Base-by-base conservation (phyloP, 129 eudicot species). In the Centrapalus pauciflorus region DNA sequence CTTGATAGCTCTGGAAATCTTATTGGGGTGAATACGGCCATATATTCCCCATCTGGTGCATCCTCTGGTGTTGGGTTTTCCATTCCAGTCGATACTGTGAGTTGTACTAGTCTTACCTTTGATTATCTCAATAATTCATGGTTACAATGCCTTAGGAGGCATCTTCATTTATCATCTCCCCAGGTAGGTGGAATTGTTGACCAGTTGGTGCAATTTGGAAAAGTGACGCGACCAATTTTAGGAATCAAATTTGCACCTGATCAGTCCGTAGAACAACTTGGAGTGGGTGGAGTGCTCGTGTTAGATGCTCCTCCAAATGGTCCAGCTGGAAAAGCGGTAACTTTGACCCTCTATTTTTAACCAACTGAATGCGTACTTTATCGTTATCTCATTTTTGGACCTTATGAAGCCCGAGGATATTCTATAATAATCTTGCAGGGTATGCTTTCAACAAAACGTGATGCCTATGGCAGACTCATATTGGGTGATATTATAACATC, bases 291-390 rank as follows among this genome's bases (percentile, higher is more conserved):
- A 25, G 97, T 91, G 17, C 94, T 91, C 34, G 94, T 91, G 23
- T 63, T 91, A 27, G 97, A 91, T 83, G 97, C 96, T 74, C 96
- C 96, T 20, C 66, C 77, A 34, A 67, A 75, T 71, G 94, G 97
- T 62, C 97, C 97, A 17, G 96, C 97, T 23, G 94, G 97, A 76
- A 91, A 91, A 85, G 96, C 97, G 61, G 97, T 91, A 85, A 29
- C 76, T 66, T 62, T 50, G 11, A 61, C 40, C 1, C n/a, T 37
- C 4, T 34, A 3, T 35, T 40, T 37, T 17, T 17, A 50, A 61
- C 69, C 51, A 38, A 50, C 48, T 66, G 8, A 16, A 5, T 37
- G 35, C 13, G 14, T 68, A 38, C 29, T 3, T 26, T 27, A 27
- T 49, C 33, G 24, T 37, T 37, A n/a, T n/a, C 21, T 35, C 45